Conservation (phyloP, 2,329 filamentous ascomycete species). For the Xylaria sp. region DNA sequence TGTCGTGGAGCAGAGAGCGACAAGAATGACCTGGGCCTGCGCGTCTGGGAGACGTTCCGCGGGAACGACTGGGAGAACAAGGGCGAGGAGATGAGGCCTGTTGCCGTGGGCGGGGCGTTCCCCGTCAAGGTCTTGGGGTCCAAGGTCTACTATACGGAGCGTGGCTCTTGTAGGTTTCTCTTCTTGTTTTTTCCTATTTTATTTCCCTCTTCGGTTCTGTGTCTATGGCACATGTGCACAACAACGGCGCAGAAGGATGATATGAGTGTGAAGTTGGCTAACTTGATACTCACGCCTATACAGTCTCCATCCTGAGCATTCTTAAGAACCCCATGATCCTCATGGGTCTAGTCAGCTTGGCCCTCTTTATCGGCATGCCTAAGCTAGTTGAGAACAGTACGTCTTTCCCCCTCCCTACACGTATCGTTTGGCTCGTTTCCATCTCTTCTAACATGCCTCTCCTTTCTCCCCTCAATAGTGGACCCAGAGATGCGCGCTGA, state of each 20-base stretch:
- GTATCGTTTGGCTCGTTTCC: too few relatives aligned
- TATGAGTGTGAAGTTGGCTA: not conserved
- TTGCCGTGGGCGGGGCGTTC: conserved; percentile 47
- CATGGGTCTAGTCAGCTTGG: conserved; percentile 82
- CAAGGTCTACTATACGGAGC: conserved; percentile 79
- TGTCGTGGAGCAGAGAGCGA: too few relatives aligned
- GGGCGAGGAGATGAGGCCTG: conserved; percentile 62
- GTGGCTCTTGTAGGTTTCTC: conserved; percentile 71
- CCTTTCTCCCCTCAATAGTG: conserved; percentile 62
- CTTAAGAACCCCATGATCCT: conserved; percentile 97
- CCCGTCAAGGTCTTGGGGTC: conserved; percentile 65
- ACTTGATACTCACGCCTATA: conserved; percentile 2
- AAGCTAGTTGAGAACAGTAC: conserved; percentile 94
- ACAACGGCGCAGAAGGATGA: not conserved
- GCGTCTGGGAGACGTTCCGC: conserved; percentile 83
- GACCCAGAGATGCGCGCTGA: conserved; percentile 94
- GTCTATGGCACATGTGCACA: not conserved
- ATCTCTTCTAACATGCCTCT: not conserved
- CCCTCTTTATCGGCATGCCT: conserved; percentile 88
- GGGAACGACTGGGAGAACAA: conserved; percentile 91
- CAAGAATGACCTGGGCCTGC: conserved; percentile 51
- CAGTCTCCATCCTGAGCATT: conserved; percentile 81
- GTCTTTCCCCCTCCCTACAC: conserved; percentile 47
- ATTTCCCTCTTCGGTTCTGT: not conserved
- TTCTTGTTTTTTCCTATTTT: not conserved